Evolutionary conservation across 2,329 filamentous ascomycete genomes (phyloP).

Genomic region (Shiraia bambusicola): DNA sequence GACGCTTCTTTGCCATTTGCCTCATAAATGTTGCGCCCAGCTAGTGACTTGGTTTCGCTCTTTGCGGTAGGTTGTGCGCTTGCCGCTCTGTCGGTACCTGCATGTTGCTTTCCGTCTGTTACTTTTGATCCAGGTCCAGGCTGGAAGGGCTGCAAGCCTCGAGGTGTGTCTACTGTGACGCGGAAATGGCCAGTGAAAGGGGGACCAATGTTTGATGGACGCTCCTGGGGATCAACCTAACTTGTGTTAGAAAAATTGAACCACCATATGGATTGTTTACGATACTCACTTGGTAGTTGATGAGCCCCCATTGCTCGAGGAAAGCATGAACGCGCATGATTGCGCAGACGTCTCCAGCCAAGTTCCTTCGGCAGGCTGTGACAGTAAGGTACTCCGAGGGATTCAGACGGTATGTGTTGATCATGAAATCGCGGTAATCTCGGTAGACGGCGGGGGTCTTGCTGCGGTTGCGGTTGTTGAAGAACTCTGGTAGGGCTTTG

Average conservation of each 20-base stretch:
- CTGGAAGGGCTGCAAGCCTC: conserved; percentile 92
- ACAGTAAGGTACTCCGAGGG: conserved; percentile 96
- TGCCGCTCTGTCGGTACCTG: conserved; percentile 71
- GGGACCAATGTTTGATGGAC: conserved; percentile 91
- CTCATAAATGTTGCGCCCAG: conserved; percentile 94
- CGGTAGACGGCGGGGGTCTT: conserved; percentile 98
- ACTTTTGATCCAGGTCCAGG: conserved; percentile 72
- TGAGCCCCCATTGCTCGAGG: conserved; percentile 96
- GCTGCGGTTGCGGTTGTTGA: conserved; percentile 97
- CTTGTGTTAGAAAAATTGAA: conserved; percentile 4
- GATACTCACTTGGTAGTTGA: conserved; percentile 86
- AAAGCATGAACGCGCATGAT: conserved; percentile 99
- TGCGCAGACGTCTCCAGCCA: conserved; percentile 95
- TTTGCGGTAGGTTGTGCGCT: conserved; percentile 67
- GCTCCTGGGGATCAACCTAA: conserved; percentile 92
- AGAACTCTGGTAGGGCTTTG: conserved; percentile 95
- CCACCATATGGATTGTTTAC: not conserved
- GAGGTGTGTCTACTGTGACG: conserved; percentile 91
- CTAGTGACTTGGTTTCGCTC: conserved; percentile 83
- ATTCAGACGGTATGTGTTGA: conserved; percentile 97
- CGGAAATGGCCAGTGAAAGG: conserved; percentile 98
- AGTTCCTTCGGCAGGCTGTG: conserved; percentile 89
- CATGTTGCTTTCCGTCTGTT: conserved; percentile 61
- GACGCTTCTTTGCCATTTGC: conserved; percentile 82
- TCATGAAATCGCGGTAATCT: conserved; percentile 99